Evolutionary conservation across 345 rosid genomes (phyloP).

Genomic region (Corymbia maculata): DNA sequence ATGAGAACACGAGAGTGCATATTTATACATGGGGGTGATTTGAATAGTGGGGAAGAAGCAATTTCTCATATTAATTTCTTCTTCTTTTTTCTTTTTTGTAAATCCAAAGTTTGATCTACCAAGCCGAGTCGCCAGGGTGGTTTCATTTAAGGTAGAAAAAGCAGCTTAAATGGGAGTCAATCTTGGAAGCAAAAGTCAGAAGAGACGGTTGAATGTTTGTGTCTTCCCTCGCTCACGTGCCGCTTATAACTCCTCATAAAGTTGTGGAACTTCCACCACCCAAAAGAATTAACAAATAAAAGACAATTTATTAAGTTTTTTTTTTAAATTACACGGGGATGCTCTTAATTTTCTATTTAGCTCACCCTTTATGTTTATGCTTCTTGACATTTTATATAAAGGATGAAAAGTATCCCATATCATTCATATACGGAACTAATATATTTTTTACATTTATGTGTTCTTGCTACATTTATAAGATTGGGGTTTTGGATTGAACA

Average conservation of each 20-base stretch:
- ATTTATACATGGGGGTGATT: not conserved
- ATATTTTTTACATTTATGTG: not conserved
- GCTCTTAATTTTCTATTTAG: not conserved
- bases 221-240: constrained; percentile 8
- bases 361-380: not conserved
- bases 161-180: constrained; percentile 6
- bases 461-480: not conserved
- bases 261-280: not conserved
- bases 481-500: not conserved
- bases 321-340: not conserved
- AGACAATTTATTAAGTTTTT: not conserved
- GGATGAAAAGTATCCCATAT: not conserved
- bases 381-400: not conserved
- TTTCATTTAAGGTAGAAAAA: not conserved
- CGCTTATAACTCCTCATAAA: not conserved
- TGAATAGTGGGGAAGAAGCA: constrained; percentile 12
- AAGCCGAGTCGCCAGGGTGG: not conserved
- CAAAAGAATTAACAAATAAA: not conserved
- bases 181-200: constrained; percentile 9
- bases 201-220: not conserved
- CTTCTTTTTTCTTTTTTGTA: not conserved
- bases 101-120: constrained; percentile 1
- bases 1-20: not conserved
- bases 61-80: not conserved
- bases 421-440: not conserved